phyloP scores from a whole-genome alignment of 768 basidiomycete species.

The Xanthoconium purpureum region DNA sequence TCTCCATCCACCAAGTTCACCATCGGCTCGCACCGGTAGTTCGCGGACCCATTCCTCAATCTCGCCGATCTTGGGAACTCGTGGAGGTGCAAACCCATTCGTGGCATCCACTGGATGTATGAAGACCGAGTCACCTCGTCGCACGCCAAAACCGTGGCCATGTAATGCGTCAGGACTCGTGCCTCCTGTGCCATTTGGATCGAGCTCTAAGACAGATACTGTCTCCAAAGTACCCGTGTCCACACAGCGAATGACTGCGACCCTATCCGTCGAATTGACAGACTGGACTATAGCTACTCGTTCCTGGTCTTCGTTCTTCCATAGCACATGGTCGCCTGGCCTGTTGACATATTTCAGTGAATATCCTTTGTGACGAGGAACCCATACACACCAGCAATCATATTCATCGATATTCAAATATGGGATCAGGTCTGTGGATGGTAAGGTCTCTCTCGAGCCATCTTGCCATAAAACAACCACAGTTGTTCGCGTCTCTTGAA shows the following conservation, averaged over 20 bases:
- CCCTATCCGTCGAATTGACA: constrained; percentile 69
- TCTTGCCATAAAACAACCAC: constrained; percentile 86
- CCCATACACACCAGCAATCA: constrained; percentile 70
- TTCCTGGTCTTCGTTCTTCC: constrained; percentile 69
- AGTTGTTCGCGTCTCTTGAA: constrained; percentile 68
- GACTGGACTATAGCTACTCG: constrained; percentile 74
- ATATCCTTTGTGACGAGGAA: neutral
- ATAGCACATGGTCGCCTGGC: constrained; percentile 90
- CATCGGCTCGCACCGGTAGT: constrained; percentile 43
- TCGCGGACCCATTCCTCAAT: constrained; percentile 78
- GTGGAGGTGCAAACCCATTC: constrained; percentile 67
- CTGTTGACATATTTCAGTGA: constrained; percentile 36
- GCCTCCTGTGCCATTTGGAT: constrained; percentile 73
- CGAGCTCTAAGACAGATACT: constrained; percentile 83
- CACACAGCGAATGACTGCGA: constrained; percentile 59
- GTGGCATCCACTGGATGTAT: constrained; percentile 66
- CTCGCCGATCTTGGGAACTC: constrained; percentile 83
- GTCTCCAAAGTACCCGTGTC: constrained; percentile 56
- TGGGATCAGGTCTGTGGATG: constrained; percentile 67
- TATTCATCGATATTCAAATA: constrained; percentile 89
- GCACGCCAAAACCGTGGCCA: constrained; percentile 71
- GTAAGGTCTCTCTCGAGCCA: constrained; percentile 61
- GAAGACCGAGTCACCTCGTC: constrained; percentile 82
- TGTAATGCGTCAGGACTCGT: constrained; percentile 40
- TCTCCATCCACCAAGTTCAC: constrained; percentile 66